phyloP scores from a whole-genome alignment of 2,329 filamentous ascomycete genomes.

The Chaetomiaceae sp. region DNA sequence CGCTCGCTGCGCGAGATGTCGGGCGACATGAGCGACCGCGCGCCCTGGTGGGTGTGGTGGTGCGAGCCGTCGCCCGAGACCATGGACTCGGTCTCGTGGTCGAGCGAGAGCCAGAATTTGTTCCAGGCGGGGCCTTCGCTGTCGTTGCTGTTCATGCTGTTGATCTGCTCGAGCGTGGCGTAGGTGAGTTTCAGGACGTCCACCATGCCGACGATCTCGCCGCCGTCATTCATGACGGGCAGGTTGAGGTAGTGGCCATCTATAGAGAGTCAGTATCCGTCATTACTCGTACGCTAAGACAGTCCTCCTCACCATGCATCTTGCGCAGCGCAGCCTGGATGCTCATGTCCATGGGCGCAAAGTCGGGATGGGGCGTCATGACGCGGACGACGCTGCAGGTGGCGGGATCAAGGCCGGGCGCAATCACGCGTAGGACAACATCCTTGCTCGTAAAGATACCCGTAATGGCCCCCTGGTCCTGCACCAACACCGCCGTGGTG shows the following conservation, averaged over 20 bases:
- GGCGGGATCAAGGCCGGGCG: constrained; percentile 85
- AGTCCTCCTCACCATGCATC: constrained; percentile 80
- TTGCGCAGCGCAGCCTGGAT: constrained; percentile 97
- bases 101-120: constrained; percentile 97
- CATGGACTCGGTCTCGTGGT: constrained; percentile 93
- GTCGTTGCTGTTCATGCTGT: constrained; percentile 85
- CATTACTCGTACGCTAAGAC: not conserved
- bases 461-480: constrained; percentile 94
- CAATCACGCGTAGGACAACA: constrained; percentile 95
- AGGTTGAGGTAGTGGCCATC: constrained; percentile 98
- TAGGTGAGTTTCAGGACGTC: constrained; percentile 98
- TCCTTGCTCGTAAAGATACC: constrained; percentile 99
- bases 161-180: constrained; percentile 94
- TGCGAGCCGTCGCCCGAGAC: constrained; percentile 86
- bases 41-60: constrained; percentile 62
- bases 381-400: constrained; percentile 97
- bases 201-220: constrained; percentile 99
- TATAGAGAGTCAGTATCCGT: constrained; percentile 35
- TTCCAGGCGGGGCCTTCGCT: constrained; percentile 97
- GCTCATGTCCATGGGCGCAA: constrained; percentile 98
- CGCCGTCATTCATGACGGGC: constrained; percentile 94
- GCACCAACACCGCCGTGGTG: constrained; percentile 91
- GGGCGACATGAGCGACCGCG: constrained; percentile 77
- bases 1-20: constrained; percentile 64
- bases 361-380: constrained; percentile 98